Evolutionary conservation across 768 basidiomycete species (phyloP).

Genomic region (Trametopsis cervina): DNA sequence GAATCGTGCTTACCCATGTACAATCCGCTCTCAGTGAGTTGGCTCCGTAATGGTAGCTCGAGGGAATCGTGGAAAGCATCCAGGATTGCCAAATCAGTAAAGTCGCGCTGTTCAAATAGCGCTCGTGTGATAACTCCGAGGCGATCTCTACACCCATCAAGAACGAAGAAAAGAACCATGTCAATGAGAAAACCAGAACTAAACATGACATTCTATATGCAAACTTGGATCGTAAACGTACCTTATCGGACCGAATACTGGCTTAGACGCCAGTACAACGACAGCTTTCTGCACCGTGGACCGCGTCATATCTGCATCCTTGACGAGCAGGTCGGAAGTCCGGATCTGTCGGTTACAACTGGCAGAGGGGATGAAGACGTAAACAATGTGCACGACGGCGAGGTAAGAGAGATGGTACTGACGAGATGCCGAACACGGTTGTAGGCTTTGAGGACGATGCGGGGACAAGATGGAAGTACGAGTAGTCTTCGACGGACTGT

Average conservation of each 20-base stretch:
- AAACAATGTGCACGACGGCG: neutral
- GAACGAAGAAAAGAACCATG: neutral
- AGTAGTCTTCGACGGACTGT: slow-evolving; percentile 89
- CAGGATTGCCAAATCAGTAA: slow-evolving; percentile 81
- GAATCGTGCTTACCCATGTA: slow-evolving; percentile 76
- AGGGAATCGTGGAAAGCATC: slow-evolving; percentile 79
- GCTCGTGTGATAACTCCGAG: slow-evolving; percentile 91
- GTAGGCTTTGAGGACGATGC: slow-evolving; percentile 58
- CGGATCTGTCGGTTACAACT: slow-evolving; percentile 96
- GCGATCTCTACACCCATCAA: slow-evolving; percentile 61
- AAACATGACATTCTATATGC: neutral
- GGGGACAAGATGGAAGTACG: slow-evolving; percentile 90
- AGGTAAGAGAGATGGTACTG: slow-evolving; percentile 23
- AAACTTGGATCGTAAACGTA: slow-evolving; percentile 19
- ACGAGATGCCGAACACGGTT: slow-evolving; percentile 97
- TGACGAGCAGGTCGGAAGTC: slow-evolving; percentile 68
- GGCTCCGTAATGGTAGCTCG: slow-evolving; percentile 65
- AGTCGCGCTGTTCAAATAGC: slow-evolving; percentile 67
- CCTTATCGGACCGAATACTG: slow-evolving; percentile 93
- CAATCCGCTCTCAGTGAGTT: slow-evolving; percentile 86
- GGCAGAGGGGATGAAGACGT: slow-evolving; percentile 1
- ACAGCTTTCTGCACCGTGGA: slow-evolving; percentile 98
- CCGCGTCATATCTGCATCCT: slow-evolving; percentile 82
- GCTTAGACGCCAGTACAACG: slow-evolving; percentile 85
- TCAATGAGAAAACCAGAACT: neutral